Evolutionary conservation across 495 filamentous ascomycete genomes (phyloP).

Genomic region (Neurospora africana): DNA sequence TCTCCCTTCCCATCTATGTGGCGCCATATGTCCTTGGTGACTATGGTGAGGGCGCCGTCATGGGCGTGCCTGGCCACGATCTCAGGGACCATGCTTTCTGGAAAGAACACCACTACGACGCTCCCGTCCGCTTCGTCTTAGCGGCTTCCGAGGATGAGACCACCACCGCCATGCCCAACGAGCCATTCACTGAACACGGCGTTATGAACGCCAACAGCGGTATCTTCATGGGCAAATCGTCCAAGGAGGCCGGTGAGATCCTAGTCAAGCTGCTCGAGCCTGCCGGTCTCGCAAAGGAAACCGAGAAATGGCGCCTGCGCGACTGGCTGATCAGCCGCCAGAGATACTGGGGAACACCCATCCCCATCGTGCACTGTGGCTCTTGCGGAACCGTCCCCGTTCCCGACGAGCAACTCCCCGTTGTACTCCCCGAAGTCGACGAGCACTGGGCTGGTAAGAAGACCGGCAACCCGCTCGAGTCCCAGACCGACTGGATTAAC

Average conservation of each 20-base stretch:
- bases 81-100: constrained; percentile 68
- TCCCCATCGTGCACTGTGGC: constrained; percentile 76
- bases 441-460: constrained; percentile 57
- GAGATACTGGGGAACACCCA: constrained; percentile 83
- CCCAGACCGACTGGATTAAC: constrained; percentile 61
- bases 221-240: constrained; percentile 46
- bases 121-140: constrained; percentile 42
- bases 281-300: constrained; percentile 43
- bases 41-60: constrained; percentile 82
- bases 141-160: constrained; percentile 41
- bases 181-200: constrained; percentile 50
- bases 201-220: constrained; percentile 55
- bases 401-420: constrained; percentile 63
- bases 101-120: constrained; percentile 49
- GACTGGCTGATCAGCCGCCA: constrained; percentile 88
- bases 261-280: constrained; percentile 49
- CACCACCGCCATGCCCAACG: constrained; percentile 26
- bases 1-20: constrained; percentile 61
- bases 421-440: constrained; percentile 60
- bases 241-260: constrained; percentile 49
- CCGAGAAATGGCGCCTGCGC: constrained; percentile 63
- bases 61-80: constrained; percentile 87
- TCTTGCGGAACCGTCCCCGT: constrained; percentile 73
- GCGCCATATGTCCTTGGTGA: constrained; percentile 80
- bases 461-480: constrained; percentile 66